phyloP scores from a whole-genome alignment of 2,329 filamentous ascomycete species.

The Epichloe glyceriae region DNA sequence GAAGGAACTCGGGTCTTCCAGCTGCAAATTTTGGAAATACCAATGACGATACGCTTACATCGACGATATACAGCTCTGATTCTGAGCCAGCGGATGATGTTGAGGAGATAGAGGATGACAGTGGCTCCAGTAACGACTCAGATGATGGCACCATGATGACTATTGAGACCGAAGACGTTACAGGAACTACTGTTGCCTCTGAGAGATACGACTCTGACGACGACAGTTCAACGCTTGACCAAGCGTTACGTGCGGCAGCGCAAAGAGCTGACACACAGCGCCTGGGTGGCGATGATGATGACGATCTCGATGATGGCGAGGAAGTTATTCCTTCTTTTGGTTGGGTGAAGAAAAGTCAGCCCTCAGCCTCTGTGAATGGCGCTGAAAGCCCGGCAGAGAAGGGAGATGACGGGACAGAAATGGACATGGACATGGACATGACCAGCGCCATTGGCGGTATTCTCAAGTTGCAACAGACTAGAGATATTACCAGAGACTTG shows the following conservation, averaged over 20 bases:
- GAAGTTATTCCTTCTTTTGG: conserved; percentile 67
- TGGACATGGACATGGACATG: conserved; percentile 36
- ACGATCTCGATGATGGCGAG: conserved; percentile 48
- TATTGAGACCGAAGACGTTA: conserved; percentile 66
- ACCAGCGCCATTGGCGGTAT: conserved; percentile 45
- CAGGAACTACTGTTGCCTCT: conserved; percentile 53
- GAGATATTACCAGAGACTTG: conserved; percentile 21
- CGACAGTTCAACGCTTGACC: conserved; percentile 63
- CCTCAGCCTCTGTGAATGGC: not conserved
- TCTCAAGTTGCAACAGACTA: conserved; percentile 29
- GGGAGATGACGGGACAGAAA: conserved; percentile 22
- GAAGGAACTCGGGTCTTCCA: conserved; percentile 55
- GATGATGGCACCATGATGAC: conserved; percentile 73
- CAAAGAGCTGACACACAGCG: conserved; percentile 61
- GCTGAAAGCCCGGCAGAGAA: conserved; percentile 18
- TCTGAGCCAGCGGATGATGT: conserved; percentile 43
- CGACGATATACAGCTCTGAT: conserved; percentile 64
- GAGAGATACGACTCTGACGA: conserved; percentile 46
- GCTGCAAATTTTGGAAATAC: conserved; percentile 51
- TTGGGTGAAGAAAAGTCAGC: conserved; percentile 48
- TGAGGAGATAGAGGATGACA: conserved; percentile 39
- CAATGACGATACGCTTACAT: conserved; percentile 57
- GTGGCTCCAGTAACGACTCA: conserved; percentile 42
- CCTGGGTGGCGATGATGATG: conserved; percentile 35
- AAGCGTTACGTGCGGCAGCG: conserved; percentile 63